Conservation (phyloP, 2,329 filamentous ascomycete species). For the Talaromyces sp. region DNA sequence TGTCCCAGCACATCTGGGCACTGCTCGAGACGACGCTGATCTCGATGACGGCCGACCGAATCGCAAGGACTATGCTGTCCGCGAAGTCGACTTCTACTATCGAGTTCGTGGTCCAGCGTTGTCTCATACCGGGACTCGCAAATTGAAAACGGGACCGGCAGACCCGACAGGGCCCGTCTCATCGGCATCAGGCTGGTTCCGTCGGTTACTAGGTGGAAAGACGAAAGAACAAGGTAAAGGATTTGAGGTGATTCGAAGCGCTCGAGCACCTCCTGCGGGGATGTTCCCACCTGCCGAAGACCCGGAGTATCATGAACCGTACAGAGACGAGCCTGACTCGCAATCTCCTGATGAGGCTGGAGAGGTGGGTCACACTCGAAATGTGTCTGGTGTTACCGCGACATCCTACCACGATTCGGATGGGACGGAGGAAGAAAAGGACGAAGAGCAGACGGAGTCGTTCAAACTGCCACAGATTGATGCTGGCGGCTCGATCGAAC, state of each 20-base stretch:
- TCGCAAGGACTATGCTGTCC: conserved; percentile 83
- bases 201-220: conserved; percentile 73
- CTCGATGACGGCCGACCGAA: conserved; percentile 49
- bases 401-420: conserved; percentile 30
- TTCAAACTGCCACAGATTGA: conserved; percentile 61
- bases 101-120: conserved; percentile 84
- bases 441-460: conserved; percentile 17
- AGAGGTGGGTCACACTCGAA: conserved; percentile 25
- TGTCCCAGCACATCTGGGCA: conserved; percentile 53
- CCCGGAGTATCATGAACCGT: conserved; percentile 63
- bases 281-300: conserved; percentile 49
- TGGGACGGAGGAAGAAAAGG: conserved; percentile 11
- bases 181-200: conserved; percentile 86
- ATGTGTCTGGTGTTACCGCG: conserved; percentile 23
- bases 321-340: conserved; percentile 51
- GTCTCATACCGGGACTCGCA: conserved; percentile 75
- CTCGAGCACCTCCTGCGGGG: conserved; percentile 77
- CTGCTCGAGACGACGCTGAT: conserved; percentile 54
- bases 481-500: conserved; percentile 56
- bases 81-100: conserved; percentile 97
- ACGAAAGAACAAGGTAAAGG: conserved; percentile 94
- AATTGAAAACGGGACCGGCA: conserved; percentile 86
- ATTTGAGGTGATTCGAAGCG: conserved; percentile 91
- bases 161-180: conserved; percentile 90
- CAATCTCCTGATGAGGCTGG: conserved; percentile 17